A percentile compares a stretch with the other conserved stretches of the same genome.
phyloP scores from a whole-genome alignment of 495 filamentous ascomycete genomes.

The Aspergillus homomorphus region DNA sequence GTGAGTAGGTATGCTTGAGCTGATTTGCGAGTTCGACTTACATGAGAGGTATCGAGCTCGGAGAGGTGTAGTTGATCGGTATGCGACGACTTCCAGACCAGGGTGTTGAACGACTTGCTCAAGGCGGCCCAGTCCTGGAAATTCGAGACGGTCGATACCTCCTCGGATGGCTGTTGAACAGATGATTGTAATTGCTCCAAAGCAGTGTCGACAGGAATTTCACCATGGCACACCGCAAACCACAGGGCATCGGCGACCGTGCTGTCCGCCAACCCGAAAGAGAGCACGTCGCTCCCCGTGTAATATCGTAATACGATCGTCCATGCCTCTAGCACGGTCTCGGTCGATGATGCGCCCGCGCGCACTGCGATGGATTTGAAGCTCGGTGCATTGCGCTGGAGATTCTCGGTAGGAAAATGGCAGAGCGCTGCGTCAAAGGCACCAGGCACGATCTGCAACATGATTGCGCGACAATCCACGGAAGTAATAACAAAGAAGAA shows the following conservation, averaged over 20 bases:
- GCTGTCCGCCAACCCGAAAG: slow-evolving; percentile 36
- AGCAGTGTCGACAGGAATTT: slow-evolving; percentile 7
- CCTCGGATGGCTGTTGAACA: not conserved
- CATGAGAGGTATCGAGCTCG: slow-evolving; percentile 9
- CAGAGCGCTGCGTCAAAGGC: slow-evolving; percentile 12
- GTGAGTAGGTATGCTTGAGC: not conserved
- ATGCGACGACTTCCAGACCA: slow-evolving; percentile 23
- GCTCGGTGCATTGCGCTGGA: slow-evolving; percentile 5
- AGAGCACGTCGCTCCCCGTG: slow-evolving; percentile 41
- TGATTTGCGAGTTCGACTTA: not conserved
- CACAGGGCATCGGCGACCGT: not conserved
- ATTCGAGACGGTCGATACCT: not conserved
- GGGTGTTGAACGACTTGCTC: slow-evolving; percentile 30
- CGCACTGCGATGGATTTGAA: slow-evolving; percentile 14
- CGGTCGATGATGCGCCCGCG: not conserved
- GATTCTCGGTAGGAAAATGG: slow-evolving; percentile 14
- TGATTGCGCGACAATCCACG: slow-evolving; percentile 1
- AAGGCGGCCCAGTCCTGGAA: slow-evolving; percentile 19
- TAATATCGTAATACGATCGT: slow-evolving; percentile 43
- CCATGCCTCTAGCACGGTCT: slow-evolving; percentile 32
- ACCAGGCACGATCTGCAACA: slow-evolving; percentile 14
- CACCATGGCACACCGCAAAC: slow-evolving; percentile 14
- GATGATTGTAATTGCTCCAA: slow-evolving; percentile 7
- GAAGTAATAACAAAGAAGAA: not conserved
- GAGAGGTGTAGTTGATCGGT: not conserved